Base-by-base conservation (phyloP, 352 stramenopile genomes). In the Aphanomyces astaci region DNA sequence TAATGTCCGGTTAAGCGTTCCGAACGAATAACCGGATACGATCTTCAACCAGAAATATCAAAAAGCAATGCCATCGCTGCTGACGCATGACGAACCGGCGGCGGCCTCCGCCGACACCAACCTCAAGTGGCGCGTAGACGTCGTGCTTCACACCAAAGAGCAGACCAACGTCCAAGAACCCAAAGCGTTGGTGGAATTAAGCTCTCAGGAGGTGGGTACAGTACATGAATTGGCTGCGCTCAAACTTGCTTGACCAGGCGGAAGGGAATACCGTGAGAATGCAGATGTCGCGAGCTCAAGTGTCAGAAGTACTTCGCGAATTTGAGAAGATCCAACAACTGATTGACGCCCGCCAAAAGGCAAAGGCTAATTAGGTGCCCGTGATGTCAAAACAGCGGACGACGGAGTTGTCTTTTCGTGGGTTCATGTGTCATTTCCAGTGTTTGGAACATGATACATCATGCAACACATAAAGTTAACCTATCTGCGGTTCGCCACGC, bases 271-370 rank as follows among this genome's bases (percentile, higher is more conserved):
- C 51, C 51, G 30, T 59, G 30, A 10, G 36, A 15, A 15, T 43
- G 36, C 36, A 59, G 33, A 30, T 59, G 27, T 59, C 51, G 5
- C 25, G 51, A 9, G 5, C 19, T 15, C 51, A 59, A 36, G 17
- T 59, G 17, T 17, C 51, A 13, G 7, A 28, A 22, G 51, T 59
- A 4, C 24, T 59, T n/a, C 7, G n/a, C 13, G 51, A 59, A 32
- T 59, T 59, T 59, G 51, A 30, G 19, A 59, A 59, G 51, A 59
- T 59, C n/a, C 51, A 59, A 28, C 17, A 39, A 13, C 27, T 33
- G 9, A 59, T 59, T 9, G 19, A 59, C 15, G 51, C 51, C 13
- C 24, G 30, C 2, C 25, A 59, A 28, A 28, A 10, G 10, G 10
- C n/a, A 31, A 11, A 25, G 10, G 2, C 48, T 31, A 22, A 10